phyloP scores from a whole-genome alignment of 116 monocot species.

The Papilionanthe hybrid region DNA sequence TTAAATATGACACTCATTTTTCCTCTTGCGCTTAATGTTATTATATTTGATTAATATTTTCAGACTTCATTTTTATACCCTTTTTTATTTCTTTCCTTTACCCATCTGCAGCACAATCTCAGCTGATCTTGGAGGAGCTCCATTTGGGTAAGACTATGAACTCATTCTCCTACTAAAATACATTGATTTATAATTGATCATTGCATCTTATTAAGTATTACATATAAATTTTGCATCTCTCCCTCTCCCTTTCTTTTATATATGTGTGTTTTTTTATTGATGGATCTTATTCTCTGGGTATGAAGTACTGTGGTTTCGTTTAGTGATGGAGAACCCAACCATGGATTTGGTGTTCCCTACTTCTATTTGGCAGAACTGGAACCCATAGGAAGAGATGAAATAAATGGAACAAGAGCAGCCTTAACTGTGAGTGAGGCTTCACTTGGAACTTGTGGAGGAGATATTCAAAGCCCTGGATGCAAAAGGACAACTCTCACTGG shows the following conservation, averaged over 20 bases:
- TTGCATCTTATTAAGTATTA: not conserved
- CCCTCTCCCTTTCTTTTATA: no score
- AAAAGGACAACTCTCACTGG: not conserved
- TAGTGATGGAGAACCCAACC: not conserved
- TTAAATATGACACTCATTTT: no score
- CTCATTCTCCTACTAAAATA: not conserved
- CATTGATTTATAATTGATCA: not conserved
- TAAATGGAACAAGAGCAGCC: not conserved
- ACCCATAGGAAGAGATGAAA: not conserved
- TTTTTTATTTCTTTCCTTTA: not conserved
- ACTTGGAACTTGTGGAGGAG: not conserved
- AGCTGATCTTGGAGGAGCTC: constrained; percentile 2
- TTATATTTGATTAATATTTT: not conserved
- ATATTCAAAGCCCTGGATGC: not conserved
- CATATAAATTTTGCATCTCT: not conserved
- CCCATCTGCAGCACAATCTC: not conserved
- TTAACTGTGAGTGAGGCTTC: not conserved
- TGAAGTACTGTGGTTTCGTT: not conserved
- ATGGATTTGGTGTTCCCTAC: not conserved
- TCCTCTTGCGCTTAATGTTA: not conserved
- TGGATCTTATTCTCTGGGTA: not conserved
- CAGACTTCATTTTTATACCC: not conserved
- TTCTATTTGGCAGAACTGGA: not conserved
- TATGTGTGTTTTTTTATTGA: not conserved
- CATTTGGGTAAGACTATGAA: not conserved